These are phyloP conservation scores for Cochlearia excelsa DNA, from an alignment of 345 rosid species.

Conservation along the genomic window DNA sequence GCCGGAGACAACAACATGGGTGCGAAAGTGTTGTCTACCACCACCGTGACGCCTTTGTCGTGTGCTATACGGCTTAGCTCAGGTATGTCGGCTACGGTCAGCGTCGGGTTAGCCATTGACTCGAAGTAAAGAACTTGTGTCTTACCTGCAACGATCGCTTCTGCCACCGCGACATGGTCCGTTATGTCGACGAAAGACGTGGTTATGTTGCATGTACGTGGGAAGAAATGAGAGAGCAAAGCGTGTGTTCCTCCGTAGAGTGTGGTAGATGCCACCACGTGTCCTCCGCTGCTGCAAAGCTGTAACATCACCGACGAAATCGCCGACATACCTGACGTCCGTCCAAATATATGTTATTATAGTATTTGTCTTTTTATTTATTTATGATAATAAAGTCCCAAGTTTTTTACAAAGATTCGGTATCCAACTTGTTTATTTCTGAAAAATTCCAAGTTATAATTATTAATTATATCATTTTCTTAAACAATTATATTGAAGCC, in stretches of 20 bases:
- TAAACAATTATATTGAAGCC: too few species aligned
- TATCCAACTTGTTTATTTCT: too few species aligned
- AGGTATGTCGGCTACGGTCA: conserved; percentile 73
- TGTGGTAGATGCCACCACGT: conserved; percentile 75
- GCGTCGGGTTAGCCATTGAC: conserved; percentile 82
- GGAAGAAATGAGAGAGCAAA: conserved; percentile 72
- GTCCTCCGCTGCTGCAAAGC: conserved; percentile 93
- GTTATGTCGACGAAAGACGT: conserved; percentile 76
- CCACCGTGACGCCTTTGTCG: conserved; percentile 69
- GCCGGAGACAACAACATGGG: conserved; percentile 96
- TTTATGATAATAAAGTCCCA: too few species aligned
- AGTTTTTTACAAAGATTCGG: too few species aligned
- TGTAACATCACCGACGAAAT: conserved; percentile 87
- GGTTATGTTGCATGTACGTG: conserved; percentile 77
- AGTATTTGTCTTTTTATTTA: not conserved
- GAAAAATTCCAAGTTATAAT: too few species aligned
- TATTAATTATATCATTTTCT: too few species aligned
- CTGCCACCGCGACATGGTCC: conserved; percentile 52
- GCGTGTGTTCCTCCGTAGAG: conserved; percentile 98
- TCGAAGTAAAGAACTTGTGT: conserved; percentile 85
- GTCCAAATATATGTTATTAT: not conserved
- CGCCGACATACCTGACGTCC: conserved; percentile 80
- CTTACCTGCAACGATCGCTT: conserved; percentile 57
- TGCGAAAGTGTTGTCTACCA: conserved; percentile 89
- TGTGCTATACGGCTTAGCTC: conserved; percentile 76